phyloP scores from a whole-genome alignment of 2,329 filamentous ascomycete species.

The Cladosporium sp. region DNA sequence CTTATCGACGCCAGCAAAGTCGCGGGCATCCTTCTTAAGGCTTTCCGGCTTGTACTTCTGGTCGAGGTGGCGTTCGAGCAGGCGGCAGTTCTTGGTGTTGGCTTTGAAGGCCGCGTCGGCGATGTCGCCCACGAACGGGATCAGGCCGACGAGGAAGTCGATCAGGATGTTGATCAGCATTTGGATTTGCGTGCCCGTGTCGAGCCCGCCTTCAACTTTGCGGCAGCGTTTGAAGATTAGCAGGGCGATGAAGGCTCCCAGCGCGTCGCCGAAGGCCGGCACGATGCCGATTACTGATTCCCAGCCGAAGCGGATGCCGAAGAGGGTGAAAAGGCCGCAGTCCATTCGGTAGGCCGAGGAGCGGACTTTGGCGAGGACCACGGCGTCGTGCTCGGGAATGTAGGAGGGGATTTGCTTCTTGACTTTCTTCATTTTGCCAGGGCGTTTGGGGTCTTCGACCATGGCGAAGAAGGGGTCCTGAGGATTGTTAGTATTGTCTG shows the following conservation, averaged over 20 bases:
- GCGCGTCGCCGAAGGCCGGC: conserved; percentile 72
- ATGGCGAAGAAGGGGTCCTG: conserved; percentile 90
- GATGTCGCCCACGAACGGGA: conserved; percentile 73
- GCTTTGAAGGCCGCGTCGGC: conserved; percentile 68
- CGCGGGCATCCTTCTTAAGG: conserved; percentile 22
- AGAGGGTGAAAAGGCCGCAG: conserved; percentile 74
- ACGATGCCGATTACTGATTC: conserved; percentile 78
- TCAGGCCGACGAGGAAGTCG: conserved; percentile 69
- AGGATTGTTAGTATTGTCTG: conserved; percentile 11
- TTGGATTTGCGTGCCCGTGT: conserved; percentile 52
- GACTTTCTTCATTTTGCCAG: conserved; percentile 73
- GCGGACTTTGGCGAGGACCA: conserved; percentile 81
- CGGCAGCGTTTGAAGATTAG: conserved; percentile 70
- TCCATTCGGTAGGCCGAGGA: conserved; percentile 81
- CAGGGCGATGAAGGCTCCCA: conserved; percentile 70
- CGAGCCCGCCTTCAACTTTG: conserved; percentile 73
- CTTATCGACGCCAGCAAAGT: conserved; percentile 23
- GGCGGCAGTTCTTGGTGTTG: conserved; percentile 70
- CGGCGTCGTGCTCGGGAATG: conserved; percentile 75
- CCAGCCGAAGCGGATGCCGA: conserved; percentile 85
- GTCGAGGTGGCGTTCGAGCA: conserved; percentile 65
- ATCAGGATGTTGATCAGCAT: conserved; percentile 80
- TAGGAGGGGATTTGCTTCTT: conserved; percentile 81
- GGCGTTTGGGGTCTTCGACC: conserved; percentile 67
- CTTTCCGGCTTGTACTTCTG: conserved; percentile 56